Evolutionary conservation across 306 rosid genomes (phyloP).

Genomic region (Mimosa bimucronata): DNA sequence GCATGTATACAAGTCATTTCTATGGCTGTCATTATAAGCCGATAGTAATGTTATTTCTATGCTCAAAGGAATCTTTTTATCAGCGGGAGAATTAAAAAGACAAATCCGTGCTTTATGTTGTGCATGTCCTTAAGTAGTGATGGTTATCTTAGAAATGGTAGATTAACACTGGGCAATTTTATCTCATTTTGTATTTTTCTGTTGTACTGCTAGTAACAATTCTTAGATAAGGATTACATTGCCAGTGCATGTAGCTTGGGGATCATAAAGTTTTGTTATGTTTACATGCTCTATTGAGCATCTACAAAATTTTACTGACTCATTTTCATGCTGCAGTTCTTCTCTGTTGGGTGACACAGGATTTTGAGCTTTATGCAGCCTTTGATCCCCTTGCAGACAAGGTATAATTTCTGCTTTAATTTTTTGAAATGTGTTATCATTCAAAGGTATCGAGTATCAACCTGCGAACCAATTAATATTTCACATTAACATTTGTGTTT

Average conservation of each 20-base stretch:
- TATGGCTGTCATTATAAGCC: neutral
- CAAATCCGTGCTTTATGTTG: neutral
- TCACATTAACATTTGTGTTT: neutral
- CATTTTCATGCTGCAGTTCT: conserved; percentile 67
- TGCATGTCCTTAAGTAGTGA: neutral
- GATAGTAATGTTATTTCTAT: neutral
- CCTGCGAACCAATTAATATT: neutral
- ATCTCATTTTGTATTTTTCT: neutral
- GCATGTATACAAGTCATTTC: neutral
- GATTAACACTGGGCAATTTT: neutral
- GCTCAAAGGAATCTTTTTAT: neutral
- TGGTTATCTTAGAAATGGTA: neutral
- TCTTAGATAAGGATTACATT: neutral
- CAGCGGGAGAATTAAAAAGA: neutral
- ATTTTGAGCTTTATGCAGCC: conserved; percentile 98
- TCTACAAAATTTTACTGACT: conserved; percentile 25
- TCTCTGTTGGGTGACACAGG: conserved; percentile 97
- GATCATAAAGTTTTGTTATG: conserved; percentile 17
- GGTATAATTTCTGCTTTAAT: conserved; percentile 50
- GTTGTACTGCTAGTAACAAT: neutral
- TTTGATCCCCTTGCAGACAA: conserved; percentile 98
- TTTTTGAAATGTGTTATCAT: neutral
- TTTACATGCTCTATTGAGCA: conserved; percentile 30
- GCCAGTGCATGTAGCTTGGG: conserved; percentile 17
- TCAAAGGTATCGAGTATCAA: neutral